These are phyloP conservation scores for Aspergillus incahuasiensis DNA, from an alignment of 495 filamentous ascomycete genomes.

Conservation along the genomic window DNA sequence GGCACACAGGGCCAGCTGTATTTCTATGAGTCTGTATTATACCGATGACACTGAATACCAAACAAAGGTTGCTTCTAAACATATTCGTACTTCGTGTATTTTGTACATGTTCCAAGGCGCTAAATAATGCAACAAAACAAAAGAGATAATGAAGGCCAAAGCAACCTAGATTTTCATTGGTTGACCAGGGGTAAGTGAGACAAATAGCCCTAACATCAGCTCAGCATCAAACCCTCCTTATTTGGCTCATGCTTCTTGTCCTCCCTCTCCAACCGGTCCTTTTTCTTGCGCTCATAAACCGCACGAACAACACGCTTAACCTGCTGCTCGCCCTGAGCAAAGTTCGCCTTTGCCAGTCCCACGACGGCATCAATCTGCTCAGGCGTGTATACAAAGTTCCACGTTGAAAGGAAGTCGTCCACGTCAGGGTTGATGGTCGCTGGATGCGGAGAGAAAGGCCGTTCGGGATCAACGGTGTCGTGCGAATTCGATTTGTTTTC, in stretches of 20 bases:
- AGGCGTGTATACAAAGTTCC: constrained; percentile 94
- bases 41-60: too few relatives aligned
- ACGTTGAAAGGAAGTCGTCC: constrained; percentile 84
- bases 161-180: too few relatives aligned
- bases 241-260: constrained; percentile 40
- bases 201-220: constrained; percentile 15
- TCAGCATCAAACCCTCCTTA: constrained; percentile 36
- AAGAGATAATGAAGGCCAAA: not conserved
- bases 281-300: constrained; percentile 89
- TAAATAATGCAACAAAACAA: not conserved
- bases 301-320: constrained; percentile 75
- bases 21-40: not conserved
- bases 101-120: not conserved
- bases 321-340: constrained; percentile 69
- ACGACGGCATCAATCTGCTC: constrained; percentile 79
- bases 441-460: constrained; percentile 46
- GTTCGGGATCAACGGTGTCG: constrained; percentile 16
- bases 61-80: not conserved
- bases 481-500: constrained; percentile 8
- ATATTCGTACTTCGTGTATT: not conserved
- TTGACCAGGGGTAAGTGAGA: not conserved
- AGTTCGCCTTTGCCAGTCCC: constrained; percentile 80
- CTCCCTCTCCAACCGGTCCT: constrained; percentile 57
- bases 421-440: constrained; percentile 72
- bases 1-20: too few relatives aligned